Evolutionary conservation across 768 basidiomycete species (phyloP), one percentile per base, ranked within the genome.

Genomic region (Gautieria morchelliformis): DNA sequence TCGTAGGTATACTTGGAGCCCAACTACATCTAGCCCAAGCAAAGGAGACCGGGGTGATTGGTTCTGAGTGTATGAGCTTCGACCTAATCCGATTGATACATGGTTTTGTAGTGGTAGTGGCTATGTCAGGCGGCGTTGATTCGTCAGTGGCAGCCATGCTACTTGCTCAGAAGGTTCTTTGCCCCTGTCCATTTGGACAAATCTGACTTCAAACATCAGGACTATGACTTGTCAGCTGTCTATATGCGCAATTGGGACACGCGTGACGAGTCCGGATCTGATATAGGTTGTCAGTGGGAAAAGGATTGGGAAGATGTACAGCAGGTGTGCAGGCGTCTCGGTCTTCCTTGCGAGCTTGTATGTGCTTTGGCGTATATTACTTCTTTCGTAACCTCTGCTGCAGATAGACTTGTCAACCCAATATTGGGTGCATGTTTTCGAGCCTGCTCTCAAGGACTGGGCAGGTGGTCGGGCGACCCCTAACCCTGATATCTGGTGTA

Each of bases 241-340:
- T 97, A 86, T 69, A 98, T 98, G 94, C 81, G 91, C 20, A 97
- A 98, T 59, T 98, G 94, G 94, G 89, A 92, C 63, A 87, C 85
- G 2, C 77, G 85, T 41, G 89, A 93, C 64, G 91, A 93, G 70
- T 81, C 76, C 24, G 85, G 81, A 17, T 78, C 83, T 0, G 88
- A 88, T 65, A 76, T 74, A n/a, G 87, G 89, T 3, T 98, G 94
- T 63, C 90, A 93, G 68, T 98, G 94, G 94, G 87, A 97, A 70
- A 86, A 83, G 59, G 94, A 97, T 64, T 96, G 89, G 88, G 81
- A 87, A 59, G 92, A 95, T 67, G 94, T 96, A 1, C 85, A 85
- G 63, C 72, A 74, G 17, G 89, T 96, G 12, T 93, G 92, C 66
- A 78, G 72, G 52, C 73, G 79, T 63, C 77, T 87, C 22, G 88